Percentiles rank a stretch among this genome's conserved stretches.
phyloP scores from a whole-genome alignment of 345 rosid genomes.

The Microthlaspi erraticum region DNA sequence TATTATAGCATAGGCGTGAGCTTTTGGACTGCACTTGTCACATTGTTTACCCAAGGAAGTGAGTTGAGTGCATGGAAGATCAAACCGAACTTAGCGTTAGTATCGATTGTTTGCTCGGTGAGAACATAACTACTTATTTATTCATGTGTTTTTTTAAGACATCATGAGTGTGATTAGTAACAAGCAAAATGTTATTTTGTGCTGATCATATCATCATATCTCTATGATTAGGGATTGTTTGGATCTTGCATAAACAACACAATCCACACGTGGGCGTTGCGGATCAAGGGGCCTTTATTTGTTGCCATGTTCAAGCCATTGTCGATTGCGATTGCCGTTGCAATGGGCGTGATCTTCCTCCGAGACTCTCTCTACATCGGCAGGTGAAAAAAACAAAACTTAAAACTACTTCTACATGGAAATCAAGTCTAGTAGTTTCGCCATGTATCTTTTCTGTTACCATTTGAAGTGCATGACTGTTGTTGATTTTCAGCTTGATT shows the following conservation, averaged over 20 bases:
- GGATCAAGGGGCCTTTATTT: slow-evolving; percentile 71
- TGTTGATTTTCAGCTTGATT: slow-evolving; percentile 52
- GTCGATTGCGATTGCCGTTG: slow-evolving; percentile 74
- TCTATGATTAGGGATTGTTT: slow-evolving; percentile 61
- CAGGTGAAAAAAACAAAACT: slow-evolving; percentile 56
- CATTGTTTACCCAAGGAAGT: slow-evolving; percentile 56
- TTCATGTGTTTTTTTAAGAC: neutral
- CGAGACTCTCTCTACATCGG: slow-evolving; percentile 76
- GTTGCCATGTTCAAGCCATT: slow-evolving; percentile 79
- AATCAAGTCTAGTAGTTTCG: neutral
- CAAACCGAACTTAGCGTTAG: slow-evolving; percentile 58
- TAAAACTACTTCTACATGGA: neutral
- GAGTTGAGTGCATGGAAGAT: slow-evolving; percentile 68
- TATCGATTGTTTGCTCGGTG: slow-evolving; percentile 81
- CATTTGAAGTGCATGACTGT: neutral
- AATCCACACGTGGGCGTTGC: slow-evolving; percentile 67
- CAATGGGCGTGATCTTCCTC: slow-evolving; percentile 71
- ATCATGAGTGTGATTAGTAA: neutral
- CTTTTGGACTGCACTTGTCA: slow-evolving; percentile 61
- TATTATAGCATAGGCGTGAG: slow-evolving; percentile 72
- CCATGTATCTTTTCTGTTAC: neutral
- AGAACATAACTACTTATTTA: slow-evolving; percentile 37
- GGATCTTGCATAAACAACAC: slow-evolving; percentile 63
- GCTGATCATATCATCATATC: neutral
- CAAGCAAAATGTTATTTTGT: neutral